Evolutionary conservation across 805 yeast genomes (phyloP), one percentile per base, ranked within the genome.

Genomic region (Schwanniomyces occidentalis): DNA sequence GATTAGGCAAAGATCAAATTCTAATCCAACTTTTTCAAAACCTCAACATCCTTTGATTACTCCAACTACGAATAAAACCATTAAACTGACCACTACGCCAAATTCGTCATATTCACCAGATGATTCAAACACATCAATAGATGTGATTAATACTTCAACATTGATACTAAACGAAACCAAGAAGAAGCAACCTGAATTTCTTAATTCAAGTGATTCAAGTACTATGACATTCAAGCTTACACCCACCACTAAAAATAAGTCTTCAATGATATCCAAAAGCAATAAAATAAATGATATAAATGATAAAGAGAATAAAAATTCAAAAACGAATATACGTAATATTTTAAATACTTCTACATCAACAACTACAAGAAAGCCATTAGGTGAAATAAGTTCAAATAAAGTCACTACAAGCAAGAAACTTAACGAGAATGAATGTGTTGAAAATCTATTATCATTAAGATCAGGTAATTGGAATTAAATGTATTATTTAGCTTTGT

Each of bases 391-490:
- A 15, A 43, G 34, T 32, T 10, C 45, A 3, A 56, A 53, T 40
- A 37, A 29, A 13, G 12, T 19, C 8, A 25, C 19, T 4, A 41
- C 41, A 25, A 31, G 14, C 8, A 37, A 41, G 29, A 35, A 34
- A 24, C 20, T 39, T 24, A 31, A 38, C 21, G 35, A 40, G 30
- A 46, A 38, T 23, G 69, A 63, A 38, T 61, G 69, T 25, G 68
- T 66, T 13, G 62, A 67, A 31, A 65, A 65, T 51, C 58, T 69
- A 42, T 53, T 70, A 28, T 58, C 71, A 17, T 52, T 69, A 35
- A 61, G 61, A 51, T 40, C 58, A 7, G 68, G 65, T 4, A 55
- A 56, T 36, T 63, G 69, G 68, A 51, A 48, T 31, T 45, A 42
- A 35, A 4, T 13, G 18, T 8, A 10, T 24, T 6, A 20, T 14